Percentiles rank a stretch among this genome's conserved stretches.
Conservation (phyloP, 2,329 filamentous ascomycete genomes). For the Fusarium sp. region DNA sequence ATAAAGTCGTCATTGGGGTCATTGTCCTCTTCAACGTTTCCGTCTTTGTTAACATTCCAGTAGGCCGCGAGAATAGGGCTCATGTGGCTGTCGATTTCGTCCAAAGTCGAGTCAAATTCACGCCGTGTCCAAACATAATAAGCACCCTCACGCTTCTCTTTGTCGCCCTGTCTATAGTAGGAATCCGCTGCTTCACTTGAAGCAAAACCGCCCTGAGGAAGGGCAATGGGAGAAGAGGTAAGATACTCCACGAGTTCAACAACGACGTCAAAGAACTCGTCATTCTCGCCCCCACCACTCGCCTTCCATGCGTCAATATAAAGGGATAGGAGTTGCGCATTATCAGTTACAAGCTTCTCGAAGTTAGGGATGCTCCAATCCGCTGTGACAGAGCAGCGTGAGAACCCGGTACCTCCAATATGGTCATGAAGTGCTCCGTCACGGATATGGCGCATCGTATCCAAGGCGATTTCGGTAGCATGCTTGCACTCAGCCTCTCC, state of each 20-base stretch:
- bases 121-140: slow-evolving; percentile 95
- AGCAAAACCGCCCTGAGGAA: slow-evolving; percentile 80
- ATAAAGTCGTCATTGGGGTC: slow-evolving; percentile 96
- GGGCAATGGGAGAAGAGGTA: slow-evolving; percentile 76
- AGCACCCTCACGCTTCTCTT: slow-evolving; percentile 88
- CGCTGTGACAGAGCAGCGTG: slow-evolving; percentile 86
- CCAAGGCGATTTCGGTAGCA: slow-evolving; percentile 82
- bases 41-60: slow-evolving; percentile 85
- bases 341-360: slow-evolving; percentile 96
- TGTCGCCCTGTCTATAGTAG: slow-evolving; percentile 77
- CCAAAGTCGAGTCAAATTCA: slow-evolving; percentile 83
- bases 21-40: slow-evolving; percentile 85
- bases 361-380: slow-evolving; percentile 97
- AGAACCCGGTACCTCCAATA: slow-evolving; percentile 66
- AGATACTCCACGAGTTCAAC: slow-evolving; percentile 91
- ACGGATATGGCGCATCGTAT: slow-evolving; percentile 81
- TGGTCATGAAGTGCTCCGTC: slow-evolving; percentile 69
- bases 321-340: slow-evolving; percentile 84
- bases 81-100: slow-evolving; percentile 64
- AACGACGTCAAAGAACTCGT: slow-evolving; percentile 82
- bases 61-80: slow-evolving; percentile 83
- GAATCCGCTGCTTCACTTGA: slow-evolving; percentile 95
- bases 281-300: slow-evolving; percentile 63
- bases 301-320: slow-evolving; percentile 89
- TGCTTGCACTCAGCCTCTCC: slow-evolving; percentile 81